Evolutionary conservation across 768 basidiomycete species (phyloP), one percentile per base, ranked within the genome.

Genomic region (Cyathus striatus): DNA sequence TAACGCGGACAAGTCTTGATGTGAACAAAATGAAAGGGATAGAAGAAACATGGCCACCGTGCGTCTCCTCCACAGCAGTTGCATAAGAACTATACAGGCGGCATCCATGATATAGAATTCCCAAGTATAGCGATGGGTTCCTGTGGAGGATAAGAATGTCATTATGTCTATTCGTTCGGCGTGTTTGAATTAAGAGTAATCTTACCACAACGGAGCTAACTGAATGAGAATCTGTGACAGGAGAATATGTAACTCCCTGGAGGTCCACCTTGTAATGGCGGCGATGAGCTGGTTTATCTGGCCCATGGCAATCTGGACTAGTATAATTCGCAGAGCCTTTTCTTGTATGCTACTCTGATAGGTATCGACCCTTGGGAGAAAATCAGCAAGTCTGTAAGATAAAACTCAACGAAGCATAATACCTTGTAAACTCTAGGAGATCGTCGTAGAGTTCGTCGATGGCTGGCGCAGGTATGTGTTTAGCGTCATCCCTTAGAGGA

Each of bases 361-460:
- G 20, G 54, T 41, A 12, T 47, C 55, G 7, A 45, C 44, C 10
- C 55, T 52, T 10, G 9, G 38, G 16, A n/a, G 20, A 10, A 3
- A 34, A 7, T 33, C 22, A 26, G 10, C 9, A 9, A 9, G 9
- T 9, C 10, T 18, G 17, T 18, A 18, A 18, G 13, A 26, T 48
- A 23, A 38, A 16, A 23, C 12, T 23, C 20, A 9, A 17, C 1
- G 21, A 7, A 34, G 23, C 16, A 3, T 40, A 49, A 30, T 23
- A 57, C 57, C 59, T 52, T 14, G 54, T 53, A 24, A 61, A 42
- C 32, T 61, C 60, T 21, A 61, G 30, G n/a, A 61, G 35, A 42
- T 59, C 60, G 32, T 55, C 52, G 16, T 59, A 57, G 40, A 61
- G 45, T 25, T 42, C 30, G 21, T 50, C 49, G 33, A 56, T 44